Conservation (phyloP, 768 basidiomycete species). For the Suillus spraguei region DNA sequence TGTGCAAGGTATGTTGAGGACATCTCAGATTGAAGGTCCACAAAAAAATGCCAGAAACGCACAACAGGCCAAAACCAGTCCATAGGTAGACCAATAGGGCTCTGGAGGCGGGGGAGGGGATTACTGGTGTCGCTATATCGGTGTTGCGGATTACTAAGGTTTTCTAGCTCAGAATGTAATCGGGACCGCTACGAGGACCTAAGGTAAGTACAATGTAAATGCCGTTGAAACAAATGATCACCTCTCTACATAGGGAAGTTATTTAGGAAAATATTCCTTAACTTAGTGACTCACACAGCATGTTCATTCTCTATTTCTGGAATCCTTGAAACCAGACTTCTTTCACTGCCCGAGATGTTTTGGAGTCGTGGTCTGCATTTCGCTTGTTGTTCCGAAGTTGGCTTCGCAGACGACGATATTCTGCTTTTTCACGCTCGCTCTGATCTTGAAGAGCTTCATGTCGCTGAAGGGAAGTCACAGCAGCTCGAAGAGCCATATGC, state of each 20-base stretch:
- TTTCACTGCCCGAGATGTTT: conserved; percentile 39
- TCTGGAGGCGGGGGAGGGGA: conserved; percentile 61
- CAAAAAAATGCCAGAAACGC: too few relatives aligned
- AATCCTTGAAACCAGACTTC: conserved; percentile 36
- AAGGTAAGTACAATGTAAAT: conserved; percentile 18
- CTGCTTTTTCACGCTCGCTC: conserved; percentile 32
- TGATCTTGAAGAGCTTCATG: conserved; percentile 41
- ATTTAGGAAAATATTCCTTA: conserved; percentile 4
- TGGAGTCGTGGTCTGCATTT: conserved; percentile 33
- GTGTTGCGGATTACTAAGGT: conserved; percentile 34
- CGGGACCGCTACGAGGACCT: conserved; percentile 31
- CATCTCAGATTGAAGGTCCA: too few relatives aligned
- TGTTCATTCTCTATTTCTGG: conserved; percentile 33
- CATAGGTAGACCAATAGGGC: conserved; percentile 26
- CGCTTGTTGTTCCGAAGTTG: conserved; percentile 33
- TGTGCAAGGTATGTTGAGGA: too few relatives aligned
- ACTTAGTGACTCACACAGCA: conserved; percentile 27
- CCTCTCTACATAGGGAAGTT: conserved; percentile 8
- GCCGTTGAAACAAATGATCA: background rate
- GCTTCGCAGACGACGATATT: conserved; percentile 35
- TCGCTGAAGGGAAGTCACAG: conserved; percentile 39
- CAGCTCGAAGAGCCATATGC: conserved; percentile 34
- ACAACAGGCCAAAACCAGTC: too few relatives aligned
- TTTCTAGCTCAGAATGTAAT: conserved; percentile 39
- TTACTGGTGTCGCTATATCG: conserved; percentile 40